Base-by-base conservation (phyloP, 257 asterid genomes). In the Osmanthus fragrans region DNA sequence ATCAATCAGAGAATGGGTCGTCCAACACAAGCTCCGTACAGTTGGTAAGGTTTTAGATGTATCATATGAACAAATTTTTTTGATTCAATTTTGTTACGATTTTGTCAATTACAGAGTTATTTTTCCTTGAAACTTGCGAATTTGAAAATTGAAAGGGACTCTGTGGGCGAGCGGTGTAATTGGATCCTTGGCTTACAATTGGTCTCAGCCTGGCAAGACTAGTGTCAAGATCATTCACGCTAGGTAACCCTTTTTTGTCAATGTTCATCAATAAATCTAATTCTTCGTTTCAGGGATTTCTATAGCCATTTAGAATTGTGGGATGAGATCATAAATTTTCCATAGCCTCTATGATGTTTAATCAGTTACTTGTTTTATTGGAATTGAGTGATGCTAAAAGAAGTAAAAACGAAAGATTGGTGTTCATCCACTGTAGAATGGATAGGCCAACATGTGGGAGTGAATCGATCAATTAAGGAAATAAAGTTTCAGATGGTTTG, bases 221-320 rank as follows among this genome's bases (percentile, higher is more conserved):
- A 86, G 88, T 8, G 90, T 86, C 40, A 86, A 83, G 83, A 80
- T 86, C 82, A 86, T 86, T 42, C 90, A 86, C 42, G 90, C 90
- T 7, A 86, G 88, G 88, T 86, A 77, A 40, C 49, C 4, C 0
- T 56, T 29, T 37, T 39, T 39, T 8, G 13, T 39, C 45, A 39
- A 39, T 37, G 49, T 74, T 33, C 30, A 36, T 36, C 34, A 4
- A 16, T 8, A 42, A 39, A 60, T 78, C 16, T 42, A 23, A 63
- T 4, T 27, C 9, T 63, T 63, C 7, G 36, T 42, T 11, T 51
- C 63, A 4, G 63, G 63, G 9, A 51, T 39, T 39, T 51, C 9
- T 51, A 51, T 18, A 51, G 58, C 21, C 21, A 15, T 15, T 16
- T 47, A 47, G 2, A 47, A 47, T 4, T 47, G n/a, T 47, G 21